Base-by-base conservation (phyloP, 768 basidiomycete species). In the Serendipita vermifera region DNA sequence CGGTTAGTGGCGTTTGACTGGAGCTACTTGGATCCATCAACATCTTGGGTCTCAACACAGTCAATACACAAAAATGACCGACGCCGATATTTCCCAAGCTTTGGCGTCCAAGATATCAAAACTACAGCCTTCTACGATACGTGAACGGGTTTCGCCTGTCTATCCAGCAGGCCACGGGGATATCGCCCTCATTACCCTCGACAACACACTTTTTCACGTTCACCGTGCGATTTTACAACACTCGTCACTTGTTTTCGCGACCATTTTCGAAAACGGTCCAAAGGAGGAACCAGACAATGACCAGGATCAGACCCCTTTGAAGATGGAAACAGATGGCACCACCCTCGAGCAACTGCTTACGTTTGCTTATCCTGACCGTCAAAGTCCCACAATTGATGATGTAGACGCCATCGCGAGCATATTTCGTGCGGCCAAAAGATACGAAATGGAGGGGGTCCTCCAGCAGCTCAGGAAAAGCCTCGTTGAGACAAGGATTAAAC, bases 371-470 rank as follows among this genome's bases (percentile, higher is more conserved):
- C 46, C 5, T n/a, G 29, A 26, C n/a, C 11, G 11, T 5, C 22
- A 29, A 9, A 51, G 46, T 26, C 46, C 46, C 5, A 22, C 15
- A 22, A 51, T 51, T 29, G 46, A 29, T 9, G 46, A 51, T 29
- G 46, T 51, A 9, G 20, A 51, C n/a, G 7, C 11, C 24, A n/a
- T 51, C 9, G 27, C 17, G n/a, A 22, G 15, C 22, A 29, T 51
- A 7, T 51, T 51, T 51, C 46, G 46, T 20, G 46, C 46, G 5
- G 46, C 46, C 20, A 51, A 29, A 29, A 20, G 27, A 13, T 51
- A 51, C 46, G 46, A 51, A 51, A 51, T 51, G 46, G 46, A 51
- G 15, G 39, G 46, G 9, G 46, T 51, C 5, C 22, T 20, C 5
- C 9, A 51, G n/a, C 46, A 51, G 26, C 22, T 51, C n/a, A 20